phyloP scores from a whole-genome alignment of 2,329 filamentous ascomycete genomes.

The Penicillium palitans region DNA sequence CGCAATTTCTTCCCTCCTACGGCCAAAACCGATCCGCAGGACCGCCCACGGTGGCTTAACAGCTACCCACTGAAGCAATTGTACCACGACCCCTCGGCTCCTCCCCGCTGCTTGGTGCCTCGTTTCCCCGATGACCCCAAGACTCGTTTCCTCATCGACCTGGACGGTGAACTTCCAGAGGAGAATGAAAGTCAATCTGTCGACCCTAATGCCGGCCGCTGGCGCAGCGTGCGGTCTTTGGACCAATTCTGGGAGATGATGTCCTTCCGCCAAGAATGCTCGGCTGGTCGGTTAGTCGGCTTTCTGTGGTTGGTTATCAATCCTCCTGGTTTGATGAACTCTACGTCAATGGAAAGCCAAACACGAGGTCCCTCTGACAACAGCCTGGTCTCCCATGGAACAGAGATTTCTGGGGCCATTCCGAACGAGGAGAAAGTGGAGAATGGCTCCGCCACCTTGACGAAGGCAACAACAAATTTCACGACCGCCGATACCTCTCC shows the following conservation, averaged over 20 bases:
- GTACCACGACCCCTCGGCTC: slow-evolving; percentile 65
- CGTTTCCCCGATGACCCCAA: slow-evolving; percentile 96
- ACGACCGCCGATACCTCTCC: background rate
- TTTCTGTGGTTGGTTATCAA: slow-evolving; percentile 90
- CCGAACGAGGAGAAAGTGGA: background rate
- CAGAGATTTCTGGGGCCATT: background rate
- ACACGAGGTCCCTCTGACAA: slow-evolving; percentile 5
- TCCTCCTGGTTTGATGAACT: slow-evolving; percentile 53
- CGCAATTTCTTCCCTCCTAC: slow-evolving; percentile 71
- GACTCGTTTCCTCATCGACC: slow-evolving; percentile 79
- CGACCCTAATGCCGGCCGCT: slow-evolving; percentile 61
- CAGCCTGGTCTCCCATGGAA: background rate
- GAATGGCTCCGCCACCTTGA: background rate
- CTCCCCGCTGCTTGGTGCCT: slow-evolving; percentile 81
- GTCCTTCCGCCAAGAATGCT: slow-evolving; percentile 94
- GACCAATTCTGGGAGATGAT: slow-evolving; percentile 99
- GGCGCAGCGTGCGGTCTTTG: slow-evolving; percentile 79
- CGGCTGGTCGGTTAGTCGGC: slow-evolving; percentile 84
- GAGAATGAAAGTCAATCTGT: slow-evolving; percentile 29
- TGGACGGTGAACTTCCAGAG: slow-evolving; percentile 75
- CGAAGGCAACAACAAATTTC: background rate
- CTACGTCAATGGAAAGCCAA: slow-evolving; percentile 36
- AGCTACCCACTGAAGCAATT: slow-evolving; percentile 75
- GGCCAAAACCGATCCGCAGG: slow-evolving; percentile 40
- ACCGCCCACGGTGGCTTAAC: slow-evolving; percentile 50